phyloP scores from a whole-genome alignment of 441 rosid genomes.

The Francoa sonchifolia region DNA sequence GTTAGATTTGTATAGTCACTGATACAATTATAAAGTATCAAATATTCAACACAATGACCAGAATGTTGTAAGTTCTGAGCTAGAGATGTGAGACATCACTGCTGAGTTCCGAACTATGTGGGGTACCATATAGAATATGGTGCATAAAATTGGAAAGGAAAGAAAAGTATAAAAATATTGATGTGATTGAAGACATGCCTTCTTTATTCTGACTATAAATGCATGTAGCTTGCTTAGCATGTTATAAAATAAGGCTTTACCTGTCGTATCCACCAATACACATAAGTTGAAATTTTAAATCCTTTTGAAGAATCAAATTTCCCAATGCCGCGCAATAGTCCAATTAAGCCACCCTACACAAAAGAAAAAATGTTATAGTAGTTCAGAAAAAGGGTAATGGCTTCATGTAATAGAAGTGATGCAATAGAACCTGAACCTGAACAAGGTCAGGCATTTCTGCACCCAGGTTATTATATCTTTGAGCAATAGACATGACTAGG shows the following conservation, averaged over 20 bases:
- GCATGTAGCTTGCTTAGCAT: background rate
- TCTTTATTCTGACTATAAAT: background rate
- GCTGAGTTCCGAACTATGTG: background rate
- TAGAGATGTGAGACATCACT: background rate
- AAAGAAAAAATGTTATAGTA: background rate
- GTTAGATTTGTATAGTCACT: constrained; percentile 46
- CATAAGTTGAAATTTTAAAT: constrained; percentile 91
- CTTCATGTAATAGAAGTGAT: constrained; percentile 2
- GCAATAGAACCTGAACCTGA: constrained; percentile 42
- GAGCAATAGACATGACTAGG: constrained; percentile 90
- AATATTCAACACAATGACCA: too few species aligned
- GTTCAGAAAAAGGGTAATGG: background rate
- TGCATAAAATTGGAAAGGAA: too few species aligned
- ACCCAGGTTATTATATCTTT: constrained; percentile 74
- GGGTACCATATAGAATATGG: background rate
- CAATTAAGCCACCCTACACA: constrained; percentile 82
- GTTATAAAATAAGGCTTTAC: constrained; percentile 22
- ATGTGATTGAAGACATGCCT: background rate
- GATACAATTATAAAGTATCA: too few species aligned
- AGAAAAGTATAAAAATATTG: too few species aligned
- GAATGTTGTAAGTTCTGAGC: too few species aligned
- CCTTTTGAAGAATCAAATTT: constrained; percentile 91
- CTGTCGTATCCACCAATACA: constrained; percentile 99
- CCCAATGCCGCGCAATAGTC: constrained; percentile 87
- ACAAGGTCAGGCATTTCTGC: constrained; percentile 94